Conservation (phyloP, 1,284 basidiomycete genomes). For the Ceratobasidium sp. region DNA sequence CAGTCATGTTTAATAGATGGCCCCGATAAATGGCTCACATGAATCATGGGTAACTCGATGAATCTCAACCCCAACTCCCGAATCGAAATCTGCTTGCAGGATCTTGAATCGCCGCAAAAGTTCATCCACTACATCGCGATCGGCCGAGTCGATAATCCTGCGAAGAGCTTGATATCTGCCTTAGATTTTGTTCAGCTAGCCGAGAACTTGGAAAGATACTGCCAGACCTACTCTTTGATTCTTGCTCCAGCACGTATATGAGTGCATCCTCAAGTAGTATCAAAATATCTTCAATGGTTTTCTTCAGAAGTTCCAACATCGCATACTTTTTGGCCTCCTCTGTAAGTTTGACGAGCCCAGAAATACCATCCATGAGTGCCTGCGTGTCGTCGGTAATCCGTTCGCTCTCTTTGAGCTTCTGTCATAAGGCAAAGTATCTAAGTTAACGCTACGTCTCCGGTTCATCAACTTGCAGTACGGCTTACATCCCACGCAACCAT, state of each 20-base stretch:
- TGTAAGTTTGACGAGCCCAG: too few species aligned
- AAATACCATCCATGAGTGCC: too few species aligned
- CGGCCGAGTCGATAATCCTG: neutral
- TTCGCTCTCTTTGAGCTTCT: too few species aligned
- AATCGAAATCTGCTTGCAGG: neutral
- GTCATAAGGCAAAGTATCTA: too few species aligned
- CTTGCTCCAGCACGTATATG: neutral
- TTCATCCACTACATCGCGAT: neutral
- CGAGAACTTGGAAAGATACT: too few species aligned
- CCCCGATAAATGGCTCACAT: too few species aligned
- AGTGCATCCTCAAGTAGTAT: slow-evolving; percentile 9
- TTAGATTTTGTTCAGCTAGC: neutral
- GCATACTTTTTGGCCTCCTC: neutral
- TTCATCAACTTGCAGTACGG: too few species aligned
- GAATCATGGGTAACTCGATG: neutral
- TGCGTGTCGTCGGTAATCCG: too few species aligned
- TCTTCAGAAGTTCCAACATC: neutral
- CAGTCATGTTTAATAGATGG: too few species aligned
- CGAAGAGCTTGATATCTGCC: neutral
- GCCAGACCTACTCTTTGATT: neutral
- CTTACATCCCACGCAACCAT: neutral
- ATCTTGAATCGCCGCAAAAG: neutral
- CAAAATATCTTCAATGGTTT: neutral
- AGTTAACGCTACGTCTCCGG: too few species aligned
- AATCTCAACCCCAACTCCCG: neutral